Conservation (phyloP, 345 rosid species). For the Raphanus raphanistrum region DNA sequence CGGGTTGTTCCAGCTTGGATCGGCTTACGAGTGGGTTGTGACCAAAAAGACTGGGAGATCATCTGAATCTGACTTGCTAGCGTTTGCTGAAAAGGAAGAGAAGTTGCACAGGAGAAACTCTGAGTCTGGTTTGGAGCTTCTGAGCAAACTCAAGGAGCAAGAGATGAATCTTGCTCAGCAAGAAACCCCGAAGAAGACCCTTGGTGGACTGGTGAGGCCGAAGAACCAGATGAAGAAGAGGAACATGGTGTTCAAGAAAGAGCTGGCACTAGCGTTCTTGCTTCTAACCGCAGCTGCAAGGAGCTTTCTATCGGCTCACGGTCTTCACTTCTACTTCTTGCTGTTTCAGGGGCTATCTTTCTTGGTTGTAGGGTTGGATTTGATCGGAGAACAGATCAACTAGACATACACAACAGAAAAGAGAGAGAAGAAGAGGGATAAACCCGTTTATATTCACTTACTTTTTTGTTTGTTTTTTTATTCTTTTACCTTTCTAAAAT, state of each 20-base stretch:
- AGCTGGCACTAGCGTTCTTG: constrained; percentile 78
- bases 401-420: constrained; percentile 27
- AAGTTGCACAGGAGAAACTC: constrained; percentile 66
- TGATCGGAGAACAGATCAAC: constrained; percentile 88
- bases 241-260: constrained; percentile 72
- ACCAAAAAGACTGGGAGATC: constrained; percentile 89
- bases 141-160: constrained; percentile 61
- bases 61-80: constrained; percentile 75
- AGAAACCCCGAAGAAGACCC: constrained; percentile 22
- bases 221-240: constrained; percentile 45
- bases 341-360: constrained; percentile 84
- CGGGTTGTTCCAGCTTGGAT: constrained; percentile 85
- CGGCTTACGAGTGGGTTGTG: constrained; percentile 90
- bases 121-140: constrained; percentile 68
- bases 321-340: constrained; percentile 91
- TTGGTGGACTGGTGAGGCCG: constrained; percentile 25
- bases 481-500: constrained; percentile 35
- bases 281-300: constrained; percentile 85
- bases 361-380: constrained; percentile 81
- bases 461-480: constrained; percentile 31
- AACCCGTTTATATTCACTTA: constrained; percentile 26
- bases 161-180: constrained; percentile 33
- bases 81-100: constrained; percentile 80
- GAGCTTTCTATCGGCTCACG: constrained; percentile 82
- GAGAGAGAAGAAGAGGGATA: constrained; percentile 4